Base-by-base conservation (phyloP, 169 alveolate species). In the Amoebophrya sp. region DNA sequence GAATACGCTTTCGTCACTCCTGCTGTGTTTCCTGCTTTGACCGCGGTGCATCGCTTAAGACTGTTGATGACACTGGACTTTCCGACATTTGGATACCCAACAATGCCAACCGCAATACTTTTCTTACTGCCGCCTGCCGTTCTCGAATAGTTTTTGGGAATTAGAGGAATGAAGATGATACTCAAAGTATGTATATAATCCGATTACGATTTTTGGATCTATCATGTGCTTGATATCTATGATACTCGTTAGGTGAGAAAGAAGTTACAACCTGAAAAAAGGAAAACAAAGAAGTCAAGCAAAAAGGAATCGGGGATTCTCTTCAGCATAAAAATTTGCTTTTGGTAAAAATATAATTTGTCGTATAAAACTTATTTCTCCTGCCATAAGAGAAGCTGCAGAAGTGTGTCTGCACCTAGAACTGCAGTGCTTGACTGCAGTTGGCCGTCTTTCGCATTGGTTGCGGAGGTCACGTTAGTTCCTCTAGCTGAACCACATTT, bases 61-160 rank as follows among this genome's bases (percentile, higher is more conserved):
- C 98, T 96, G 92, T 98, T 98, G 90, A 98, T 97, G 54, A 98
- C 93, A 23, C 98, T 95, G 91, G 98, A 95, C 94, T 98, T 98
- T 0, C 99, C 99, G 76, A 97, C 99, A 93, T 98, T 98, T 23
- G 99, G 99, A 90, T 96, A 96, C 0, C 99, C 99, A 92, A 97
- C 96, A 26, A 98, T 98, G 34, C 99, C 99, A 26, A 98, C 98
- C 29, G 96, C 95, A 89, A 97, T 96, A 39, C 96, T 93, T 41
- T 94, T 94, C 95, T 96, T 97, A 38, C 95, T 90, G n/a, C 95
- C 94, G 26, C 96, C 96, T 55, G 94, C 95, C 55, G 91, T 92
- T 93, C 98, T 96, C 39, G 97, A 95, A 91, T 97, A 96, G 91
- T 97, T 97, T 94, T 97, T 76, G 41, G 97, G 24, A 97, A 93